Percentiles rank a stretch among this genome's conserved stretches.
phyloP scores from a whole-genome alignment of 1,284 basidiomycete species.

The Anthracocystis walkeri region DNA sequence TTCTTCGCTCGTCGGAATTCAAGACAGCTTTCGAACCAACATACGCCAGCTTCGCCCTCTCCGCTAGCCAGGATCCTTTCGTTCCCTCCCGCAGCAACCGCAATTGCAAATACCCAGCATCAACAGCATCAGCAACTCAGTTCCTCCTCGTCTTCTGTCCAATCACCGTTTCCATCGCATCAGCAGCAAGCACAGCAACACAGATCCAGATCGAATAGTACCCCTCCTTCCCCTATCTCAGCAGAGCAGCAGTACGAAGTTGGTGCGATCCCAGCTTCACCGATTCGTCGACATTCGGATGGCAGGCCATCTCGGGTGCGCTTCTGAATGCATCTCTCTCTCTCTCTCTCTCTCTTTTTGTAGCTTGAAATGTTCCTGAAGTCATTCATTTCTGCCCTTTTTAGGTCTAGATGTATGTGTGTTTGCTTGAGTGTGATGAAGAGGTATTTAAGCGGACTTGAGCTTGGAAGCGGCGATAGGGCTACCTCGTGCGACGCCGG shows the following conservation, averaged over 20 bases:
- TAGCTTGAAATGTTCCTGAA: neutral
- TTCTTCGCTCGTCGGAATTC: conserved; percentile 21
- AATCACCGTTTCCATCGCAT: neutral
- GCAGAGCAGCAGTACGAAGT: neutral
- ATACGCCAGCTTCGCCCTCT: conserved; percentile 17
- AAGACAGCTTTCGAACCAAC: neutral
- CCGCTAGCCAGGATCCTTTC: conserved; percentile 18
- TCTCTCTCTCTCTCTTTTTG: too few species aligned
- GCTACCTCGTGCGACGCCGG: conserved; percentile 39
- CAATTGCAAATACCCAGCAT: conserved; percentile 2
- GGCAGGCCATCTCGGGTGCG: conserved; percentile 10
- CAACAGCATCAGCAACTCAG: neutral
- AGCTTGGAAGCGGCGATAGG: conserved; percentile 20
- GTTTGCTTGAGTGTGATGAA: neutral
- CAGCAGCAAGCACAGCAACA: neutral
- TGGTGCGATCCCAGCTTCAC: neutral
- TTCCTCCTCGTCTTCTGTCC: neutral
- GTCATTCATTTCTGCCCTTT: too few species aligned
- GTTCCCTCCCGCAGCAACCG: conserved; percentile 1
- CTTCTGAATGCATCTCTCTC: neutral
- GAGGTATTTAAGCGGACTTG: conserved; percentile 17
- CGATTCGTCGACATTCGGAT: conserved; percentile 25
- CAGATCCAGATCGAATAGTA: conserved; percentile 2
- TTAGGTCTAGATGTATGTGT: neutral
- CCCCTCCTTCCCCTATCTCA: conserved; percentile 14